Conservation (phyloP, 2,329 filamentous ascomycete species). For the Purpureocillium lavendulum region DNA sequence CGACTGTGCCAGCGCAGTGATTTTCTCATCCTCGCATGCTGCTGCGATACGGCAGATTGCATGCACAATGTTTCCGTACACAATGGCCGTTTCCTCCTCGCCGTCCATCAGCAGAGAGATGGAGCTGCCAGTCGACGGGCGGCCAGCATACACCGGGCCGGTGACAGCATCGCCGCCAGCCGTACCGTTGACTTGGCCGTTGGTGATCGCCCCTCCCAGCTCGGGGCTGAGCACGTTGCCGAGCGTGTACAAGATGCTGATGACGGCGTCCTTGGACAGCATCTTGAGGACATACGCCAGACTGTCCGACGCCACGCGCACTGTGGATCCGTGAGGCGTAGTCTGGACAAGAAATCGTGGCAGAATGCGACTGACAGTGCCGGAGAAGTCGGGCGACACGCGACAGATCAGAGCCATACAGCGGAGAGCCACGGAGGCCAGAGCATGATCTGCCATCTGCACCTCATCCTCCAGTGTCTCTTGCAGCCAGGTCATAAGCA, state of each 20-base stretch:
- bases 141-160: constrained; percentile 40
- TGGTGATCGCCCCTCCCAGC: constrained; percentile 43
- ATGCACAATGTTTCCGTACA: constrained; percentile 86
- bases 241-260: constrained; percentile 92
- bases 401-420: constrained; percentile 75
- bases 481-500: constrained; percentile 79
- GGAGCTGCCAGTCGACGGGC: constrained; percentile 61
- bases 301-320: constrained; percentile 73
- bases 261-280: constrained; percentile 85
- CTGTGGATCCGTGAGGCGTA: constrained; percentile 58
- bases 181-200: constrained; percentile 40
- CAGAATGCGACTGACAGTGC: constrained; percentile 68
- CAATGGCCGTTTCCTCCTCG: constrained; percentile 69
- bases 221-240: constrained; percentile 86
- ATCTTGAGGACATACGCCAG: constrained; percentile 73
- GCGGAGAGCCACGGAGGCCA: constrained; percentile 73
- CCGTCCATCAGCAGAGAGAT: constrained; percentile 69
- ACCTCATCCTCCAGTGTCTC: constrained; percentile 67
- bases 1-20: constrained; percentile 84
- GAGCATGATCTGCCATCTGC: constrained; percentile 71
- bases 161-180: constrained; percentile 27
- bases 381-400: constrained; percentile 63
- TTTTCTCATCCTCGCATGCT: constrained; percentile 78
- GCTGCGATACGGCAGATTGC: constrained; percentile 87
- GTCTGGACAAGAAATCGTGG: constrained; percentile 85